phyloP scores from a whole-genome alignment of 176 grass and related monocot genomes.

The Carex myosuroides region DNA sequence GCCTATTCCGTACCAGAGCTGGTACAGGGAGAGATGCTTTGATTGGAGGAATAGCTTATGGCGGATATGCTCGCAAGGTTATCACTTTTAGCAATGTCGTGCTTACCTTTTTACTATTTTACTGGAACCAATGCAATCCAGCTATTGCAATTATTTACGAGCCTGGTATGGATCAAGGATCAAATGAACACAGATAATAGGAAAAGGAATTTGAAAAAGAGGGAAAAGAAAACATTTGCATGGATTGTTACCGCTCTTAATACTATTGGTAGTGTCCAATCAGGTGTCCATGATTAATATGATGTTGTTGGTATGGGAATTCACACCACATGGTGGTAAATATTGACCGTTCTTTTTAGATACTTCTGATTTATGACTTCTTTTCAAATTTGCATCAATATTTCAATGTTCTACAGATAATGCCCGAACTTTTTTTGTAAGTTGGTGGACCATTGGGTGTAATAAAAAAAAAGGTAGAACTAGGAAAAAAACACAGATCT shows the following conservation, averaged over 20 bases:
- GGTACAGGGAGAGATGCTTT: slow-evolving; percentile 50
- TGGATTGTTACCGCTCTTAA: neutral
- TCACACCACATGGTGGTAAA: too few species aligned
- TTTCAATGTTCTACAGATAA: neutral
- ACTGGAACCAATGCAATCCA: neutral
- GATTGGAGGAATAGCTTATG: slow-evolving; percentile 92
- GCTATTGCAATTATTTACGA: neutral
- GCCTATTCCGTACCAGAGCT: slow-evolving; percentile 41
- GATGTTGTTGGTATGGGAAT: neutral
- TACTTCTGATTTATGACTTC: neutral
- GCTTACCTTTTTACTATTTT: neutral
- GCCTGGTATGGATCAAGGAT: neutral
- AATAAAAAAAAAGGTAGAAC: neutral
- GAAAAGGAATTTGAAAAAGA: neutral
- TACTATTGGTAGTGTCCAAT: too few species aligned
- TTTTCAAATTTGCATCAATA: neutral
- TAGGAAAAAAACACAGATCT: too few species aligned
- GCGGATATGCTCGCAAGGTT: slow-evolving; percentile 93
- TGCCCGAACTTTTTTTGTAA: neutral
- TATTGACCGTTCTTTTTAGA: neutral
- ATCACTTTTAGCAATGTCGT: neutral
- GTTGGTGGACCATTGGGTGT: neutral
- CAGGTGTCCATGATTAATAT: neutral
- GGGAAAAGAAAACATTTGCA: neutral
- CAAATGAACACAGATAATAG: neutral